Evolutionary conservation across 306 rosid species (phyloP), one percentile per base, ranked within the genome.

Genomic region (Begonia peltatifolia): DNA sequence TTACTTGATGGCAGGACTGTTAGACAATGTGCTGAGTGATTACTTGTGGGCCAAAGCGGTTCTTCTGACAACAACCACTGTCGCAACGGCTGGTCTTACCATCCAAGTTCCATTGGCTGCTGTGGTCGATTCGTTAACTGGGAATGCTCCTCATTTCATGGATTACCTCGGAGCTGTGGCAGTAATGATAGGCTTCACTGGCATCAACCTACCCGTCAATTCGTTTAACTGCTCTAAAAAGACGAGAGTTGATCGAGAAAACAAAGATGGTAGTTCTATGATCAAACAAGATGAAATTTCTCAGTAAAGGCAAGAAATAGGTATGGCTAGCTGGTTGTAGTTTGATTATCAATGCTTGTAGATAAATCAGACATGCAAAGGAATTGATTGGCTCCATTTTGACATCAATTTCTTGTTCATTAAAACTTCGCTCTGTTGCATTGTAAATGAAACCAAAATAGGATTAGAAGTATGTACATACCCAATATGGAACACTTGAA

Each of bases 11-110:
- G 47, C 57, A 90, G 99, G 99, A 52, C 62, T 90, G 78, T 52
- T 90, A 71, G 99, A 90, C 59, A 90, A 90, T 57, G 99, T 90
- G 71, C 76, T 86, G 63, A 86, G 99, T 25, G 95, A 90, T 66
- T 90, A 86, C 69, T 59, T 90, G 67, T 90, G 94, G 99, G 95
- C 99, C 30, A 86, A 86, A 79, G 99, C 99, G 9, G 92, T 90
- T 79, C 85, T 90, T 73, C 84, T 90, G 30, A 90, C 99, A 22
- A 78, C 99, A 20, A 83, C 99, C 15, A 90, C 99, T 0, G 93
- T 90, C 22, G 99, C 99, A 53, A 78, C 95, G 1, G 99, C 99
- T 9, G 99, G 99, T 59, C 94, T 90, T 49, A 72, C 95, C 2
- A 83, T 90, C 68, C 99, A 90, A 72, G 94, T 90, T 17, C 99